Base-by-base conservation (phyloP, 1,139 yeast species). In the Sugiyamaella japonica region DNA sequence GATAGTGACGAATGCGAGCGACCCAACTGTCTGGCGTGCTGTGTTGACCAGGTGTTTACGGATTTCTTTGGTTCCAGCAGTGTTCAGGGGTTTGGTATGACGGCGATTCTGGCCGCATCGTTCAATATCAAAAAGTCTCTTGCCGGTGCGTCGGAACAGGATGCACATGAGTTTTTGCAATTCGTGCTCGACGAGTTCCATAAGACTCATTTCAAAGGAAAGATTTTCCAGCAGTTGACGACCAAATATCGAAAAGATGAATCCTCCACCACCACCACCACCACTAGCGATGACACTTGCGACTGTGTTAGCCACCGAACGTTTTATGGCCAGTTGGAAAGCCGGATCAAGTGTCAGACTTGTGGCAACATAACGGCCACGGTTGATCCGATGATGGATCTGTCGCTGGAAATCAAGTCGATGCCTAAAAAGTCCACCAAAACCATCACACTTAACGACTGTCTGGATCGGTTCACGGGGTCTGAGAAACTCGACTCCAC, bases 151-250 rank as follows among this genome's bases (percentile, higher is more conserved):
- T 87, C 93, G 48, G 97, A 93, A 71, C 99, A 93, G 71, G 99
- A 93, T 70, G 98, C 99, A 0, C 99, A 93, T 71, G 99, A 93
- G 70, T 93, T 91, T 70, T 85, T 96, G 85, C 97, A 93, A 68
- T 90, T 91, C 68, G 67, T 91, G 31, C 76, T 91, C 46, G 88
- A 91, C 68, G 96, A 89, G 70, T 73, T 93, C 54, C 99, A 93
- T 70, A 62, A 69, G 40, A 55, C 61, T 10, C 65, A 64, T 44
- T 57, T 61, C 50, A 54, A 58, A n/a, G 40, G 61, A 23, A 46
- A 49, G 13, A 56, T 59, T 12, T 43, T 52, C 44, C 46, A 52
- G 41, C 54, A 39, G 16, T 50, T 57, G 7, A 37, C 48, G 16
- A 56, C 56, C 17, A 50, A 40, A 2, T 36, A 16, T 7, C 51